phyloP scores from a whole-genome alignment of 179 eudicot genomes.

The Gypsophila paniculata region DNA sequence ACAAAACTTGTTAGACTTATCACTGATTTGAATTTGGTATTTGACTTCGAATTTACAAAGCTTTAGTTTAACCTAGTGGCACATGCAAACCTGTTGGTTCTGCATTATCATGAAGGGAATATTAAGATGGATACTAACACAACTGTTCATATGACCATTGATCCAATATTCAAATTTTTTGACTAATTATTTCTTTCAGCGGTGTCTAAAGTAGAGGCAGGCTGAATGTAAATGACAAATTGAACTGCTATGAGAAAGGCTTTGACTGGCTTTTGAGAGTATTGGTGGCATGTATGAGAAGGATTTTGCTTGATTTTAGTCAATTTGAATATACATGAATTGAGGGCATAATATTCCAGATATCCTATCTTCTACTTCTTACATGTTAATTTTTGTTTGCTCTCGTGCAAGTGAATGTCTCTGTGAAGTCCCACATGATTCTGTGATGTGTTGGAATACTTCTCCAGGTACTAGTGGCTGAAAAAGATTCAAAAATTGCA shows the following conservation, averaged over 20 bases:
- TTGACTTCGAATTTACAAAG: slow-evolving; percentile 1
- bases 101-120: neutral
- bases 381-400: neutral
- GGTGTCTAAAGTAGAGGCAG: slow-evolving; percentile 3
- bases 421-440: slow-evolving; percentile 11
- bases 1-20: neutral
- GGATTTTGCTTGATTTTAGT: too few relatives aligned
- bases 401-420: slow-evolving; percentile 12
- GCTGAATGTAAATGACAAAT: neutral
- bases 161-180: neutral
- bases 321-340: neutral
- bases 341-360: neutral
- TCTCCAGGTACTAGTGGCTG: slow-evolving; percentile 68
- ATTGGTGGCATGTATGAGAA: too few relatives aligned
- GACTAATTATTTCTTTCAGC: neutral
- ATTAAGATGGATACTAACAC: neutral
- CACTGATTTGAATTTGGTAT: slow-evolving; percentile 9
- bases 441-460: slow-evolving; percentile 10
- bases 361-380: neutral
- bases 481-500: slow-evolving; percentile 82
- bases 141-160: neutral
- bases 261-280: too few relatives aligned
- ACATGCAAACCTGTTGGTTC: slow-evolving; percentile 3
- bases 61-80: neutral
- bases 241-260: neutral